Base-by-base conservation (phyloP, 192 early-diverging fungal species). In the Gigaspora rosea region DNA sequence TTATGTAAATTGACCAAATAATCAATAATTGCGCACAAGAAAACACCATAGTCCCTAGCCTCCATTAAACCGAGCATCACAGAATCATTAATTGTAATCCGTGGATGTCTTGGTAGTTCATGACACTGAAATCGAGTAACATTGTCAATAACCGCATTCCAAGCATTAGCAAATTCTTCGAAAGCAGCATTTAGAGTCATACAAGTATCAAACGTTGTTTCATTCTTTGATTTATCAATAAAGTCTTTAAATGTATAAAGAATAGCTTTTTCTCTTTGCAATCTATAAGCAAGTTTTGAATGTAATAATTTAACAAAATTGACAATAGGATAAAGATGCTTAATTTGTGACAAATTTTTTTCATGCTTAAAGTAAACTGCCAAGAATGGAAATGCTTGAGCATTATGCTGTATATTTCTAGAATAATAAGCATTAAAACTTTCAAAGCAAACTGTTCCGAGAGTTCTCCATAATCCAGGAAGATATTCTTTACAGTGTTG, bases 1-100 rank as follows among this genome's bases (percentile, higher is more conserved):
- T 77, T 77, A 32, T 77, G 75, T 35, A 77, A 20, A 36, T 49
- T 50, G 18, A 77, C 18, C 18, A 77, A 68, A 48, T 77, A 66
- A 16, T 77, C 66, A 12, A 77, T 11, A 18, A 50, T 68, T 15
- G 75, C 75, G n/a, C 49, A 54, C 15, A 77, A 41, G 13, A 27
- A 77, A 12, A 77, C 72, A 35, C 49, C 62, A 22, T 13, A 18
- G 20, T 77, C 49, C 16, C 72, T 48, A 18, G 33, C 15, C 2
- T 64, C 61, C 16, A 77, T 11, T 7, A 77, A 41, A 16, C 63
- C 65, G 33, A 78, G 47, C 3, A 73, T 27, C n/a, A 78, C 27
- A 9, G n/a, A 27, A 3, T 15, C 41, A 41, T 41, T 41, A 6
- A 1, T 59, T 8, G 8, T 16, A n/a, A 54, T 18, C 32, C 2